Evolutionary conservation across 1,139 yeast genomes (phyloP).

Genomic region (Hyphopichia buzzinii): DNA sequence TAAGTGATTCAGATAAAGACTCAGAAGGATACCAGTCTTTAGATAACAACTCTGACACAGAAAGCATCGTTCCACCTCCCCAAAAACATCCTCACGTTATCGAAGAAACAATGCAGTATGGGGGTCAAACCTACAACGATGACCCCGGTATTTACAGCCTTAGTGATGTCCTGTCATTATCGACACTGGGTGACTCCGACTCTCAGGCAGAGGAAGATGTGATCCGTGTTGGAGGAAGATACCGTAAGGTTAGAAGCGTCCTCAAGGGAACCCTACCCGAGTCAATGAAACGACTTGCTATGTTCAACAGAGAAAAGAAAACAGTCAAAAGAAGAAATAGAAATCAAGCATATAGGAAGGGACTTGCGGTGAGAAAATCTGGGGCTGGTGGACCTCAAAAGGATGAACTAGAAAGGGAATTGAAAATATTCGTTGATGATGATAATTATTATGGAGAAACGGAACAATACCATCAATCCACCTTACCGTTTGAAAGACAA

Average conservation of each 20-base stretch:
- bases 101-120: background rate
- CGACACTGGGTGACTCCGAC: background rate
- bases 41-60: background rate
- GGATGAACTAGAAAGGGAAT: constrained; percentile 3
- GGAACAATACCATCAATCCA: background rate
- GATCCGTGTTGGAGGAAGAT: constrained; percentile 34
- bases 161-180: background rate
- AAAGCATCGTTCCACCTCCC: background rate
- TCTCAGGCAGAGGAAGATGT: constrained; percentile 15
- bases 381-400: background rate
- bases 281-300: constrained; percentile 32
- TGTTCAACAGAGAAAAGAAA: constrained; percentile 18
- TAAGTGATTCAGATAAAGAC: background rate
- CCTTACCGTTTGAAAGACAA: background rate
- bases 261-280: constrained; percentile 40
- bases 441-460: constrained; percentile 4
- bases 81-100: background rate
- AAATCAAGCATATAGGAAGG: constrained; percentile 26
- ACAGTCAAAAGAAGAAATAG: constrained; percentile 2
- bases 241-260: constrained; percentile 26
- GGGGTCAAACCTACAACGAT: background rate
- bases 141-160: background rate
- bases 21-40: constrained; percentile 1
- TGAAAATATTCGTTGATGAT: constrained; percentile 9
- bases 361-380: constrained; percentile 33